These are phyloP conservation scores for Beauveria pseudobassiana DNA, from an alignment of 2,329 filamentous ascomycete species.

Conservation along the genomic window DNA sequence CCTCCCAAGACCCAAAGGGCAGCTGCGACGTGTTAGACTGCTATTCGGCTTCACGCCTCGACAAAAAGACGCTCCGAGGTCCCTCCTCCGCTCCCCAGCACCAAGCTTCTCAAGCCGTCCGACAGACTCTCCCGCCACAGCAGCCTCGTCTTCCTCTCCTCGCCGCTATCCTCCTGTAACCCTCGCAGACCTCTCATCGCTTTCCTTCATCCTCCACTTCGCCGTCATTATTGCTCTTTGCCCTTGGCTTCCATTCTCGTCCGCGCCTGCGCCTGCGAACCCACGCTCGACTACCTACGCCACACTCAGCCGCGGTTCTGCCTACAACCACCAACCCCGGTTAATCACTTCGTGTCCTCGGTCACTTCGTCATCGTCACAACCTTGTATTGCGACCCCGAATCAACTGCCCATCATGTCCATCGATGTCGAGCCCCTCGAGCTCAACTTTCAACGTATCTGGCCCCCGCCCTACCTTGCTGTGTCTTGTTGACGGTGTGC, in stretches of 20 bases:
- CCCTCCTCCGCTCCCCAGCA: not conserved
- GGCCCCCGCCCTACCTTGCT: conserved; percentile 2
- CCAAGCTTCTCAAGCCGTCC: not conserved
- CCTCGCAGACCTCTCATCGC: not conserved
- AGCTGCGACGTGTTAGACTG: conserved; percentile 3
- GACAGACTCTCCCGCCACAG: not conserved
- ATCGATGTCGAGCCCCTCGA: conserved; percentile 88
- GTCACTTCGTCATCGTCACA: conserved; percentile 7
- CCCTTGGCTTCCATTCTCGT: not conserved
- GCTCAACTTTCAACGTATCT: conserved; percentile 85
- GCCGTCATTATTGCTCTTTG: not conserved
- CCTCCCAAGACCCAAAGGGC: not conserved
- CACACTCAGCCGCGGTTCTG: not conserved
- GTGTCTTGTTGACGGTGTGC: conserved; percentile 2
- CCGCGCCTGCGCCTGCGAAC: not conserved
- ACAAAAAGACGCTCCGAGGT: conserved; percentile 5
- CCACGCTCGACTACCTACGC: not conserved
- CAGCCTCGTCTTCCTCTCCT: conserved; percentile 3
- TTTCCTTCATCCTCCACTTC: conserved; percentile 2
- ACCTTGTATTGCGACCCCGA: conserved; percentile 1
- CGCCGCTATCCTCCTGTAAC: not conserved
- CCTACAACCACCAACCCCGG: conserved; percentile 8
- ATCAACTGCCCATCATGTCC: conserved; percentile 59
- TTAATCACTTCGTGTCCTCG: not conserved
- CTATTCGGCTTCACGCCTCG: not conserved